Evolutionary conservation across 169 alveolate genomes (phyloP).

Genomic region (Plasmodium cynomolgi): DNA sequence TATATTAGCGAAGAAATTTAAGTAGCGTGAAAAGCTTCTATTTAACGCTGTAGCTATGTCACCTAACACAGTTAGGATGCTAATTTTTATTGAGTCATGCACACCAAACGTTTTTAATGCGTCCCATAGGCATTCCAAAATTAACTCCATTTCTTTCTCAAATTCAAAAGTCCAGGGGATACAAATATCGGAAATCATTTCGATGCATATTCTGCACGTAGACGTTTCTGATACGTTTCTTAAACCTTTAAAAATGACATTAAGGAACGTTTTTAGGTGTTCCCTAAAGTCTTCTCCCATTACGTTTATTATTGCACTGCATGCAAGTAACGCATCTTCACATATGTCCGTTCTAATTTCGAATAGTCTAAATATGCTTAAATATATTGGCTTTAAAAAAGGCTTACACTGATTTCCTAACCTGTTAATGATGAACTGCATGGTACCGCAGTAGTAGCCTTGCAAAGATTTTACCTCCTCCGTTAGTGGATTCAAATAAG

Average conservation of each 20-base stretch:
- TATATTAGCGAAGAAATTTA: slow-evolving; percentile 85
- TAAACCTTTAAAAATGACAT: slow-evolving; percentile 75
- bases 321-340: slow-evolving; percentile 89
- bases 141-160: slow-evolving; percentile 78
- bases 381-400: slow-evolving; percentile 74
- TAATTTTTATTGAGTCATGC: slow-evolving; percentile 89
- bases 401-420: slow-evolving; percentile 78
- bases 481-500: slow-evolving; percentile 76
- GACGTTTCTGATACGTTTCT: slow-evolving; percentile 75
- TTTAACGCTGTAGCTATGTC: slow-evolving; percentile 92
- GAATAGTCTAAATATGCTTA: slow-evolving; percentile 72
- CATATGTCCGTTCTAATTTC: slow-evolving; percentile 72
- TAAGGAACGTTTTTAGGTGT: slow-evolving; percentile 75
- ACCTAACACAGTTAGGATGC: slow-evolving; percentile 90
- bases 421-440: slow-evolving; percentile 82
- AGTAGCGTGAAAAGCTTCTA: slow-evolving; percentile 83
- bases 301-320: slow-evolving; percentile 86
- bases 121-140: slow-evolving; percentile 76
- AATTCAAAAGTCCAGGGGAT: slow-evolving; percentile 83
- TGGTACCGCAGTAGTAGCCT: slow-evolving; percentile 81
- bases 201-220: slow-evolving; percentile 83
- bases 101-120: slow-evolving; percentile 83
- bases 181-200: slow-evolving; percentile 88
- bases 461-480: slow-evolving; percentile 73
- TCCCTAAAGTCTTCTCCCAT: slow-evolving; percentile 75